Percentiles rank a stretch among this genome's conserved stretches.
These are phyloP conservation scores for Aspergillus versicolor DNA, from an alignment of 2,329 filamentous ascomycete species.

Conservation along the genomic window DNA sequence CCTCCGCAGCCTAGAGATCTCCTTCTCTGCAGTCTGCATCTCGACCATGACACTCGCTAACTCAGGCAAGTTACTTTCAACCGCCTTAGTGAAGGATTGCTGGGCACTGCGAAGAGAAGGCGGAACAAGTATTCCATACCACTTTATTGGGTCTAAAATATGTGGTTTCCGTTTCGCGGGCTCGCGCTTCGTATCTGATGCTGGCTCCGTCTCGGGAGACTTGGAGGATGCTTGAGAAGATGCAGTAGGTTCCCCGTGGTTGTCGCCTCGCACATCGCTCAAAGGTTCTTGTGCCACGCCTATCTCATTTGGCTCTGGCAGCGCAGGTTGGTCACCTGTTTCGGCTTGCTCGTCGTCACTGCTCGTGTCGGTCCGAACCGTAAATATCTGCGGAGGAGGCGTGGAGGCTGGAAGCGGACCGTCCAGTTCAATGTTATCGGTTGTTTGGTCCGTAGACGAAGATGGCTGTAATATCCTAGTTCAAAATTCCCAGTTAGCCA, in stretches of 20 bases:
- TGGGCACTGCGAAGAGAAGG: conserved; percentile 46
- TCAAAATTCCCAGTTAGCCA: conserved; percentile 1
- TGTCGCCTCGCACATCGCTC: background rate
- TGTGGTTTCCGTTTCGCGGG: conserved; percentile 27
- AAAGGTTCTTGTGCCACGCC: background rate
- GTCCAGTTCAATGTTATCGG: background rate
- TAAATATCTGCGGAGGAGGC: conserved; percentile 9
- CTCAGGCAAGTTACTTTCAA: conserved; percentile 37
- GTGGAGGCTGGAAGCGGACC: background rate
- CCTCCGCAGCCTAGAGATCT: conserved; percentile 33
- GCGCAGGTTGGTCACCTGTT: background rate
- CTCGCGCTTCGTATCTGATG: conserved; percentile 14
- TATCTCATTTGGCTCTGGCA: background rate
- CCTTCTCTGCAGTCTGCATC: conserved; percentile 42
- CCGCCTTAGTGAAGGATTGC: conserved; percentile 40
- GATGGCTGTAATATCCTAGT: conserved; percentile 16
- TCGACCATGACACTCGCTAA: conserved; percentile 39
- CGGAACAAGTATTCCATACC: conserved; percentile 52
- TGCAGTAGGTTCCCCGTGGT: background rate
- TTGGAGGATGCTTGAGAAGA: conserved; percentile 5
- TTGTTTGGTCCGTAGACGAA: background rate
- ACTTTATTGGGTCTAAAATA: conserved; percentile 45
- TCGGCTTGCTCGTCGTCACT: conserved; percentile 10
- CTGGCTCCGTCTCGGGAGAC: conserved; percentile 1
- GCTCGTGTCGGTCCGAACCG: conserved; percentile 8